Evolutionary conservation across 768 basidiomycete genomes (phyloP), one percentile per base, ranked within the genome.

Genomic region (Kwoniella shandongensis): DNA sequence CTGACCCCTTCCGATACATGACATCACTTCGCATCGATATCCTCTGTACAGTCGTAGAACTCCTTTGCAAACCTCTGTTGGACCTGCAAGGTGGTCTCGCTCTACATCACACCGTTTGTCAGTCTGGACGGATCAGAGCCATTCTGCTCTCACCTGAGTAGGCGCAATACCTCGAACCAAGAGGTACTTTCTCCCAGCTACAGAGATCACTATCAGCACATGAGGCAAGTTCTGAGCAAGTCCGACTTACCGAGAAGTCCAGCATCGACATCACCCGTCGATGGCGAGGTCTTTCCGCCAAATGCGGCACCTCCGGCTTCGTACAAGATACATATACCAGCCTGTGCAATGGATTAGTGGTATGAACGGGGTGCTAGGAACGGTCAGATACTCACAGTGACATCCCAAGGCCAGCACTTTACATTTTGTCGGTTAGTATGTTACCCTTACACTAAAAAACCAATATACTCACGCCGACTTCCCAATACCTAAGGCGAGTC

Each of bases 291-390:
- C 49, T 74, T 86, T 81, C 46, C 85, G 30, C 89, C 91, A 17
- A 87, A 86, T 27, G 89, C 84, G 11, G 86, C 78, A 13, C 87
- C 84, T 4, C 94, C 94, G 0, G 93, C 88, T 74, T 94, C 94
- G 59, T 89, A 83, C 0, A 89, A 87, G 59, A 98, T 93, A 65
- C 94, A 86, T 12, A 89, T 85, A 0, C 92, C 94, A 2, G 94
- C 91, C 80, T 84, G 66, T 2, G 3, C 8, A 29, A 20, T 40
- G 23, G 50, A 17, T 6, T 27, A 35, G 13, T 32, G 22, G 13
- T 50, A 39, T 35, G 51, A 20, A 44, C 12, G 49, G 15, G 11
- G 41, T 35, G 18, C 42, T 12, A 45, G 11, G 30, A 32, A 18
- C 7, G 41, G 7, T 8, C 18, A 47, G 25, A n/a, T 12, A 78